Base-by-base conservation (phyloP, 805 yeast species). In the Zygoascus flipseniorum region DNA sequence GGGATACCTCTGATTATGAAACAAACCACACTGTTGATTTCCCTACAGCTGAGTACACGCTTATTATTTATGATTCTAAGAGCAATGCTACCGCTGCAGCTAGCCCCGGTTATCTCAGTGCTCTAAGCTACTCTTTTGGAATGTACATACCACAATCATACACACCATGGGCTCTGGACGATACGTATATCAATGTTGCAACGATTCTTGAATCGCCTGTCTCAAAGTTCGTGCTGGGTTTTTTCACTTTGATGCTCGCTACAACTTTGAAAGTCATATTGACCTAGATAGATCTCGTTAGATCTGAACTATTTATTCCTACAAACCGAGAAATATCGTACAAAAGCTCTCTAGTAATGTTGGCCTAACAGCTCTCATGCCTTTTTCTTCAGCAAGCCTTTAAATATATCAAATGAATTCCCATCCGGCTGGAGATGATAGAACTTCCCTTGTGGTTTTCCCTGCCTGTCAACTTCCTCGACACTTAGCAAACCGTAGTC, bases 371-470 rank as follows among this genome's bases (percentile, higher is more conserved):
- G 8, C 20, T 28, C n/a, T 45, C 18, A 44, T 42, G 18, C 35
- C 45, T 54, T 50, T 39, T 35, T 45, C 35, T 51, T 48, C 37
- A 49, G 35, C 28, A 93, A 73, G 0, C 98, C 98, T 60, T 78
- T 85, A 72, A 93, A 86, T 76, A 93, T 90, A 66, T 93, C 98
- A 64, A 93, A 93, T 2, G 97, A 88, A 66, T 93, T 93, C 0
- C 99, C 99, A 68, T 93, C 99, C 0, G 99, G 98, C 67, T 90
- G 97, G 47, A 93, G 71, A 60, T 88, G 85, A 58, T 77, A 82
- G 4, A 63, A 71, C 43, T 72, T 75, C 0, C 88, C 86, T 1
- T 83, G 80, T 14, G 72, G 72, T 11, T 60, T 64, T 20, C 76
- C 76, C 13, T 68, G 62, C 5, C 68, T 59, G 49, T 78, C 77